Conservation (phyloP, 129 eudicot genomes). For the Calendula officinalis region DNA sequence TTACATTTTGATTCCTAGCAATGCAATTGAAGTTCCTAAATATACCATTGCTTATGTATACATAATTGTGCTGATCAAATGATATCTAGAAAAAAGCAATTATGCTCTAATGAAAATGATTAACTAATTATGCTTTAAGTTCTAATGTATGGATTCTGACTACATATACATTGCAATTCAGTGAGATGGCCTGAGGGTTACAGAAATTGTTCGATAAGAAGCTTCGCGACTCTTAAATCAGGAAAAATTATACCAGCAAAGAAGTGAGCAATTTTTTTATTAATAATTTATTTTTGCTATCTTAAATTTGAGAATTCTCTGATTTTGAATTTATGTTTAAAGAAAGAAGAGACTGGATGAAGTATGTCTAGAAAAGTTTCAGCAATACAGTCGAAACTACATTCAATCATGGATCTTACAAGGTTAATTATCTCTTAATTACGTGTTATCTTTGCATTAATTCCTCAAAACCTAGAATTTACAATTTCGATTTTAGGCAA, state of each 20-base stretch:
- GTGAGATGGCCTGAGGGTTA: constrained; percentile 41
- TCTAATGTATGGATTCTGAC: constrained; percentile 27
- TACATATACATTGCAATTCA: constrained; percentile 28
- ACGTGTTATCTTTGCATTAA: neutral
- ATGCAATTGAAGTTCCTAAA: constrained; percentile 7
- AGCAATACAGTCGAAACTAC: constrained; percentile 80
- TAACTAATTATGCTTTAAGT: constrained; percentile 1
- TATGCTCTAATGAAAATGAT: constrained; percentile 7
- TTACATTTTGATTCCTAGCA: neutral
- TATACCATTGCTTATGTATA: neutral
- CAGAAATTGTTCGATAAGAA: constrained; percentile 38
- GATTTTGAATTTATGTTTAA: constrained; percentile 10
- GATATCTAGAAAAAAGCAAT: neutral
- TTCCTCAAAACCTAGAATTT: constrained; percentile 6
- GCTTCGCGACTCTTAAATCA: constrained; percentile 66
- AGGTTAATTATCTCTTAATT: constrained; percentile 42
- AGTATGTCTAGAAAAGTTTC: constrained; percentile 75
- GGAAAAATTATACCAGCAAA: constrained; percentile 51
- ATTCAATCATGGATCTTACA: constrained; percentile 98
- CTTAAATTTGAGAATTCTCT: neutral
- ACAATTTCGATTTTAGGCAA: constrained; percentile 47
- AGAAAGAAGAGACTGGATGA: constrained; percentile 97
- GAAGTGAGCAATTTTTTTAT: constrained; percentile 45
- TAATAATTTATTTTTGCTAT: neutral
- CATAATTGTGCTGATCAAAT: neutral